These are phyloP conservation scores for Athelia sp. DNA, from an alignment of 1,284 basidiomycete species.

Conservation along the genomic window DNA sequence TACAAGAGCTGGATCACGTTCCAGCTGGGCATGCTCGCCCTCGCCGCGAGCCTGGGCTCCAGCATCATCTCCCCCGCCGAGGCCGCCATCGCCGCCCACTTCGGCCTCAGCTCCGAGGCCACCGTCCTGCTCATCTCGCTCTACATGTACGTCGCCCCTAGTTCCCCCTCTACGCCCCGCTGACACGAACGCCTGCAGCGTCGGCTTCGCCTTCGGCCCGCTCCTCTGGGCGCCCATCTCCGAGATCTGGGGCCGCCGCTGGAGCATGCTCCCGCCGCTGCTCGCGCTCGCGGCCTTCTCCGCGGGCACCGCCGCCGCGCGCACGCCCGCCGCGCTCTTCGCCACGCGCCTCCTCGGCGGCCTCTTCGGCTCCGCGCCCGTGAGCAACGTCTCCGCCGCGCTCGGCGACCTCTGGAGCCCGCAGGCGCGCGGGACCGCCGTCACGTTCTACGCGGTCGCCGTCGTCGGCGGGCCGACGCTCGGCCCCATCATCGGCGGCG, in stretches of 20 bases:
- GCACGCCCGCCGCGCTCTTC: conserved; percentile 25
- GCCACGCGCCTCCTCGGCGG: conserved; percentile 28
- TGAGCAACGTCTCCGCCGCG: conserved; percentile 31
- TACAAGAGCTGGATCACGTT: background rate
- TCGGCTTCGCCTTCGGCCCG: background rate
- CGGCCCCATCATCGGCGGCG: conserved; percentile 21
- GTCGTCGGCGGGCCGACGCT: conserved; percentile 19
- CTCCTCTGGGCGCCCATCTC: background rate
- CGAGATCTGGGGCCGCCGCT: background rate
- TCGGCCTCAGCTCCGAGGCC: no score
- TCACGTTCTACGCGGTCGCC: conserved; percentile 29
- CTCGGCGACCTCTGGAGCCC: conserved; percentile 33
- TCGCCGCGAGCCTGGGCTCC: background rate
- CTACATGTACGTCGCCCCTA: no score
- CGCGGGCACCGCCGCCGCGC: conserved; percentile 20
- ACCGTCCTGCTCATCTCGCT: no score
- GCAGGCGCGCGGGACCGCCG: conserved; percentile 24
- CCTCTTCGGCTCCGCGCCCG: conserved; percentile 22
- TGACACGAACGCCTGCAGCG: no score
- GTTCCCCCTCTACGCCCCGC: no score
- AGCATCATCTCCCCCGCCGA: conserved; percentile 19
- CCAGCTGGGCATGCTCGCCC: background rate
- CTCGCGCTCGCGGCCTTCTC: background rate
- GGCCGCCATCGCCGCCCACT: conserved; percentile 7
- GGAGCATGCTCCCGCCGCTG: background rate